These are phyloP conservation scores for Golubevia sp. DNA, from an alignment of 1,284 basidiomycete genomes.

Conservation along the genomic window DNA sequence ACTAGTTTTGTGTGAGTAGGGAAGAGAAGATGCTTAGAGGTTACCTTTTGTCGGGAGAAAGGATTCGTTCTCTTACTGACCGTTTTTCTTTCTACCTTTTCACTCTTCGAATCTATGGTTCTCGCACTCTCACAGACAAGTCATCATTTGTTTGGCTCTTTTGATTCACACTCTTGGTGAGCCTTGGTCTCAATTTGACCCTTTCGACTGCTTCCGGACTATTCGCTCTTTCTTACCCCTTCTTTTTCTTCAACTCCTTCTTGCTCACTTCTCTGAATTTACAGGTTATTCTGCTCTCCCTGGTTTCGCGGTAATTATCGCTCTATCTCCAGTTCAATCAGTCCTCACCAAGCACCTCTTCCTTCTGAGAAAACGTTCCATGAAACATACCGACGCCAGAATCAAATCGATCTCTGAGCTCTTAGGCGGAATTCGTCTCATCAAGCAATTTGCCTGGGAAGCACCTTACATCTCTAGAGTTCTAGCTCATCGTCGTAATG, in stretches of 20 bases:
- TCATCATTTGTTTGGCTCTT: slow-evolving; percentile 23
- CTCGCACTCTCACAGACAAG: slow-evolving; percentile 7
- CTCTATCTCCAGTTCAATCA: slow-evolving; percentile 27
- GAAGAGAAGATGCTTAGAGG: background rate
- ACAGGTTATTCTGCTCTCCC: slow-evolving; percentile 20
- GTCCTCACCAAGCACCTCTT: slow-evolving; percentile 26
- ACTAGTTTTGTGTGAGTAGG: slow-evolving; percentile 11
- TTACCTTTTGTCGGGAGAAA: too few species aligned
- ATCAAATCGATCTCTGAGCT: slow-evolving; percentile 30
- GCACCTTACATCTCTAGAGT: slow-evolving; percentile 13
- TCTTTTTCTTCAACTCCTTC: slow-evolving; percentile 3
- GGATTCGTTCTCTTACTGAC: too few species aligned
- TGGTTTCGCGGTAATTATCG: slow-evolving; percentile 21
- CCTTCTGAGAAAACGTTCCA: slow-evolving; percentile 17
- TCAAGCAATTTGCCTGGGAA: slow-evolving; percentile 38
- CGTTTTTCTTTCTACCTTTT: too few species aligned
- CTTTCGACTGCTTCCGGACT: background rate
- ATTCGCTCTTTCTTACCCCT: slow-evolving; percentile 62
- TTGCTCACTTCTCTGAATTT: too few species aligned
- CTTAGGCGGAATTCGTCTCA: slow-evolving; percentile 21
- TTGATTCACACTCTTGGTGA: slow-evolving; percentile 15
- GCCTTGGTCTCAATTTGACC: background rate
- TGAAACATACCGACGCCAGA: slow-evolving; percentile 26
- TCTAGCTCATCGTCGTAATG: slow-evolving; percentile 14
- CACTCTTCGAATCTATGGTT: too few species aligned